Base-by-base conservation (phyloP, 495 filamentous ascomycete species). In the Aspergillus sclerotioniger region DNA sequence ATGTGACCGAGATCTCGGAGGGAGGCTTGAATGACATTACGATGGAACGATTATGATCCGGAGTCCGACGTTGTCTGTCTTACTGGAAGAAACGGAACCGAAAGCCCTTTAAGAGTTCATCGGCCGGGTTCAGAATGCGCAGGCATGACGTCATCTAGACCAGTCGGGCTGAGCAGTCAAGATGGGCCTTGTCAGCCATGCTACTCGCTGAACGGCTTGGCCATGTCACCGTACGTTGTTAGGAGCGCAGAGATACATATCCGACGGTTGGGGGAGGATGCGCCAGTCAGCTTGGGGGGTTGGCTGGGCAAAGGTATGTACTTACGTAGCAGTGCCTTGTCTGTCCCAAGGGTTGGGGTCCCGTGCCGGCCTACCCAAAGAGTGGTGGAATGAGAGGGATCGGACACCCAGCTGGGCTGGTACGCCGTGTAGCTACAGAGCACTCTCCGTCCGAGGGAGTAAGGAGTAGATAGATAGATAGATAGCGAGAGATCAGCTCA, bases 1-100 rank as follows among this genome's bases (percentile, higher is more conserved):
- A 70, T 16, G 80, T 82, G 21, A 88, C 71, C 50, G 68, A 65
- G 59, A 88, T 75, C 3, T 78, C 67, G 17, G 76, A 68, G 15
- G 80, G 70, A 20, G 79, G 72, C 1, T 70, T 81, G 28, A 83
- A 63, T 12, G 60, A 45, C 69, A 75, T 73, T n/a, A n/a, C n/a
- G 55, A 20, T 59, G 25, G 16, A 8, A n/a, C 29, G 17, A 31
- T 29, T 50, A 17, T 13, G 12, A n/a, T n/a, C 37, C 37, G 37
- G n/a, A n/a, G 5, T 6, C 37, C n/a, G 37, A 41, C 5, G 13
- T 13, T 41, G 37, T 41, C 1, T 41, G 37, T 41, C 37, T 41
- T 15, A 6, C 10, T 41, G 37, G 9, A n/a, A 8, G 13, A 35
- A 35, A 3, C 33, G 33, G 33, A 9, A 9, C 33, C 9, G 9